Base-by-base conservation (phyloP, 495 filamentous ascomycete genomes). In the Neurospora sublineolata region DNA sequence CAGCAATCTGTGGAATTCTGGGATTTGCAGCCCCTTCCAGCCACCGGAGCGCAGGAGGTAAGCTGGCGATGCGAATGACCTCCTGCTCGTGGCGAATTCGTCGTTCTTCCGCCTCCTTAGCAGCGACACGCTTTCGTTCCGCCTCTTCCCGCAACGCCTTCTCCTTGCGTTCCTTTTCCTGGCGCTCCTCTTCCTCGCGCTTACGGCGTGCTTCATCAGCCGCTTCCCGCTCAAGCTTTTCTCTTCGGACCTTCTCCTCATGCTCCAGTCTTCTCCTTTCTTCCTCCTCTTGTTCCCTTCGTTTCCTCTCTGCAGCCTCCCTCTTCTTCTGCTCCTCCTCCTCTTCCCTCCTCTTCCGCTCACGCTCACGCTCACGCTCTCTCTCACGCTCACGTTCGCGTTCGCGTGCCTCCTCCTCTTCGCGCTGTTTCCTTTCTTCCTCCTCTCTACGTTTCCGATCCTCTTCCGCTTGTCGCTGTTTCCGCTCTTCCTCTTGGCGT, bases 91-190 rank as follows among this genome's bases (percentile, higher is more conserved):
- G 81, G 69, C 80, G 81, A 10, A 82, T 78, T 67, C 83, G 79
- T 42, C 82, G 80, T 60, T 84, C 82, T 70, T 86, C 84, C 8
- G 86, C 87, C 74, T 91, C 87, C 64, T 86, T 83, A 33, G 87
- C 87, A 46, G 83, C 85, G 12, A 76, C 82, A 42, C 77, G 81
- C 44, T 79, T 77, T 12, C 89, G 87, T 80, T 91, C 89, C 78
- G 84, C 79, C 74, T 91, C 88, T 70, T 87, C 85, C 36, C 76
- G 76, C 39, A 80, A 80, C 74, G 87, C 85, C 2, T 74, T 76
- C 71, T 82, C 78, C 67, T 77, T 79, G 68, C 79, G 75, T 38
- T 78, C 76, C 30, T 73, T 71, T 38, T 76, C 75, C 39, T 68
- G 70, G 40, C 60, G 68, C 67, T 76, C 72, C 36, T 52, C 33